Base-by-base conservation (phyloP, 768 basidiomycete species). In the Crepidotus variabilis region DNA sequence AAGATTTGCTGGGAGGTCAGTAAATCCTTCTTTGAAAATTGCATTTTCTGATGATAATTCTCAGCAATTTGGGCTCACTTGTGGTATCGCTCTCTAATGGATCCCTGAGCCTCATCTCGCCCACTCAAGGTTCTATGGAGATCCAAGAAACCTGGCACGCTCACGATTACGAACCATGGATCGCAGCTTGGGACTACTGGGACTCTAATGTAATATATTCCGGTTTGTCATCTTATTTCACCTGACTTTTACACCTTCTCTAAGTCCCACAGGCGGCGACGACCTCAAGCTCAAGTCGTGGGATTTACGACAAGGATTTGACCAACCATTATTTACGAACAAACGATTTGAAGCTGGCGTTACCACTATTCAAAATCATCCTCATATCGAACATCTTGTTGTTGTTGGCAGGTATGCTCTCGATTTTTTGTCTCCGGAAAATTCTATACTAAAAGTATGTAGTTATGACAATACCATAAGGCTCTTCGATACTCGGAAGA, bases 141-240 rank as follows among this genome's bases (percentile, higher is more conserved):
- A 67, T 87, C 2, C 72, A 73, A 4, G 71, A 81, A 22, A 78
- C 77, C 1, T 98, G 94, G 94, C 76, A 83, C 56, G 95, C 92
- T 0, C 97, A 98, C 63, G 92, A 94, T 56, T 85, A 86, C 63
- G 97, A 99, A 67, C 90, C 95, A 0, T 99, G 97, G 97, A 84
- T 93, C 50, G 85, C 89, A 1, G 85, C 90, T 1, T 98, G 93
- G 87, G 83, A 98, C 64, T 86, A 88, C 60, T 96, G 93, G 90
- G 75, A 94, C 57, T 74, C 77, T 1, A 84, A 85, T 63, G 69
- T 91, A 34, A 75, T 97, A 3, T 98, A 92, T 73, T 93, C 93
- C 10, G 95, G 94, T 90, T 48, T 49, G 73, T 61, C 47, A 11
- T 46, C 33, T 33, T 18, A 23, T 35, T 28, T 50, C 22, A 16